Percentiles rank a stretch among this genome's conserved stretches.
These are phyloP conservation scores for Euphorbia schlechtendalii DNA, from an alignment of 441 rosid genomes.

Conservation along the genomic window DNA sequence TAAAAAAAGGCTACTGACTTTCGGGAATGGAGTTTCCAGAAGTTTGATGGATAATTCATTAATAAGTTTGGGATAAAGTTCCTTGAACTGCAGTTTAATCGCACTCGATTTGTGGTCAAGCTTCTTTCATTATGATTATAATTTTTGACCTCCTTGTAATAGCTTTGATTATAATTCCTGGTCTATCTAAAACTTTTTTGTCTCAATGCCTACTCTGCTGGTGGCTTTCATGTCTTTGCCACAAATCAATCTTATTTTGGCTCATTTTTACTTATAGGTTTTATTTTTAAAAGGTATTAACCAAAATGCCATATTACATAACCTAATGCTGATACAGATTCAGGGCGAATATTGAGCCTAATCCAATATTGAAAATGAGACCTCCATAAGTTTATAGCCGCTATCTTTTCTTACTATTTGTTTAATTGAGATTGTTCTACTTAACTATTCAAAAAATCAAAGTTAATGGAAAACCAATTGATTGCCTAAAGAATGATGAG, in stretches of 20 bases:
- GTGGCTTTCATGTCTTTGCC: neutral
- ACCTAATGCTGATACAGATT: neutral
- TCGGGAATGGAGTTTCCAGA: neutral
- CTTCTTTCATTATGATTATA: neutral
- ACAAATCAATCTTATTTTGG: neutral
- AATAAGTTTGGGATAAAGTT: neutral
- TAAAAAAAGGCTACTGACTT: neutral
- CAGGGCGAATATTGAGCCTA: neutral
- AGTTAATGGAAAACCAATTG: too few relatives aligned
- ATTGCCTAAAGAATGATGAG: neutral
- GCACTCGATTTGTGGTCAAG: neutral
- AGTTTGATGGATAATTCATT: neutral
- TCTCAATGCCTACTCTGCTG: neutral
- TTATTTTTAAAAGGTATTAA: too few relatives aligned
- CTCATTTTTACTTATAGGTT: too few relatives aligned
- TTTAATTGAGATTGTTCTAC: neutral
- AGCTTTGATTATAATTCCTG: neutral
- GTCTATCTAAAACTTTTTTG: neutral
- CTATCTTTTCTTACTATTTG: neutral
- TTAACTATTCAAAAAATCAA: neutral
- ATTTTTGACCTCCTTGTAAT: neutral
- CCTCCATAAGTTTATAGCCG: neutral
- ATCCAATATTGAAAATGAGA: neutral
- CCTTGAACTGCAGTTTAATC: neutral
- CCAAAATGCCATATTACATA: neutral